phyloP scores from a whole-genome alignment of 1,284 basidiomycete species.

The Puccinia horiana region DNA sequence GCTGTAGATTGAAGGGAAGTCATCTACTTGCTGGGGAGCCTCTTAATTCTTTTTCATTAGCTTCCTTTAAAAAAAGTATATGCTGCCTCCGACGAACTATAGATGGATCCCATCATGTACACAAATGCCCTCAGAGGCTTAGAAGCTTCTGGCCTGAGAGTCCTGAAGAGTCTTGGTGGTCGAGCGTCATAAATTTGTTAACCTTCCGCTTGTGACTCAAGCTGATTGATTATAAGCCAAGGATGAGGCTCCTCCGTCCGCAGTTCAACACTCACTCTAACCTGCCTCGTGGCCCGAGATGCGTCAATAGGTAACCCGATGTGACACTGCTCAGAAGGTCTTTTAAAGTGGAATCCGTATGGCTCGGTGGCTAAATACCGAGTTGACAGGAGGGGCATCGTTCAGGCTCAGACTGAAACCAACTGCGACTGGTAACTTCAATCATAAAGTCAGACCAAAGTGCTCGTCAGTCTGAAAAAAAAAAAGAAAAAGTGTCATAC shows the following conservation, averaged over 20 bases:
- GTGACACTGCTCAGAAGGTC: background rate
- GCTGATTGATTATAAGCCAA: background rate
- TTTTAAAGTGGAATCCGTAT: background rate
- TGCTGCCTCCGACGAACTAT: no score
- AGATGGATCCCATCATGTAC: no score
- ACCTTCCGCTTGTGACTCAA: no score
- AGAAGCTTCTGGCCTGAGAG: background rate
- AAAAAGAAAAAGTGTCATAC: background rate
- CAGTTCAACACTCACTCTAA: background rate
- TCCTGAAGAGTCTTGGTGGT: no score
- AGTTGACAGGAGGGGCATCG: background rate
- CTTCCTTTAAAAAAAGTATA: no score
- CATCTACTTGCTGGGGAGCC: no score
- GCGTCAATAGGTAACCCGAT: background rate
- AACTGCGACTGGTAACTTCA: background rate
- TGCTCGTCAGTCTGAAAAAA: background rate
- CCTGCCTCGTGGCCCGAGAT: background rate
- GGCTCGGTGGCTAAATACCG: background rate
- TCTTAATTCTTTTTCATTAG: no score
- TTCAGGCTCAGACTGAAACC: background rate
- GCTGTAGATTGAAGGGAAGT: no score
- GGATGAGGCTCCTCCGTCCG: no score
- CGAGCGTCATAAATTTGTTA: no score
- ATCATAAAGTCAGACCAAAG: constrained; percentile 9
- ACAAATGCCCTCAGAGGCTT: no score